A percentile compares a stretch with the other conserved stretches of the same genome.
phyloP scores from a whole-genome alignment of 1,139 yeast species.

The Kodamaea fungicola region DNA sequence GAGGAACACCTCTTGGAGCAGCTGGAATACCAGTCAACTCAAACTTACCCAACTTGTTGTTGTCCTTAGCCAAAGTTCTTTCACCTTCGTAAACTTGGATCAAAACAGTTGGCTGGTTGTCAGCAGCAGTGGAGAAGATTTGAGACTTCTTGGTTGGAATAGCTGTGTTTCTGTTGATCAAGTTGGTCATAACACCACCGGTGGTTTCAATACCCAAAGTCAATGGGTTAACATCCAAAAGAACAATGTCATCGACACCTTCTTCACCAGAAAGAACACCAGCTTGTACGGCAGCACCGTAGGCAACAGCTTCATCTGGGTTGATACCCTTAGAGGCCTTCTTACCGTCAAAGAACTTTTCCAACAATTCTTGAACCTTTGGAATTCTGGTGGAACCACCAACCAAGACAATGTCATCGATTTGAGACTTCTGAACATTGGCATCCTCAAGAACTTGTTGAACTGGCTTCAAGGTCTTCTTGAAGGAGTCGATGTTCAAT shows the following conservation, averaged over 20 bases:
- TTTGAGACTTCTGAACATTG: slow-evolving; percentile 74
- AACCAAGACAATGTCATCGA: slow-evolving; percentile 89
- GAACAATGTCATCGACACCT: slow-evolving; percentile 47
- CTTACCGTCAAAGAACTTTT: slow-evolving; percentile 85
- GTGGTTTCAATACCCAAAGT: slow-evolving; percentile 50
- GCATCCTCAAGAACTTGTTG: slow-evolving; percentile 90
- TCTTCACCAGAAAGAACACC: slow-evolving; percentile 85
- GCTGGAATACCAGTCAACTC: slow-evolving; percentile 49
- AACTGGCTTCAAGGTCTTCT: slow-evolving; percentile 88
- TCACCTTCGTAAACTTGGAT: slow-evolving; percentile 49
- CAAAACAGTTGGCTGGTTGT: slow-evolving; percentile 47
- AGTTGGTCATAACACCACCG: slow-evolving; percentile 49
- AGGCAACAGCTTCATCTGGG: slow-evolving; percentile 73
- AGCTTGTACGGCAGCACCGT: slow-evolving; percentile 72
- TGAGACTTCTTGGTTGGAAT: slow-evolving; percentile 49
- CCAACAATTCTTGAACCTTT: slow-evolving; percentile 88
- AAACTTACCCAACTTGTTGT: slow-evolving; percentile 44
- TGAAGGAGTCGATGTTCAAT: slow-evolving; percentile 80
- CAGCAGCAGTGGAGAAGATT: slow-evolving; percentile 47
- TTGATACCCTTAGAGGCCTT: slow-evolving; percentile 93
- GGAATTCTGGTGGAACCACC: slow-evolving; percentile 99
- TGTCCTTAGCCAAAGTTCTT: slow-evolving; percentile 46
- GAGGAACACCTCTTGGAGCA: slow-evolving; percentile 50
- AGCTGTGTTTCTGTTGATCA: slow-evolving; percentile 47
- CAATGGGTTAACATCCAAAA: slow-evolving; percentile 48